phyloP scores from a whole-genome alignment of 2,329 filamentous ascomycete species.

The Stagonosporopsis cucurbitacearum region DNA sequence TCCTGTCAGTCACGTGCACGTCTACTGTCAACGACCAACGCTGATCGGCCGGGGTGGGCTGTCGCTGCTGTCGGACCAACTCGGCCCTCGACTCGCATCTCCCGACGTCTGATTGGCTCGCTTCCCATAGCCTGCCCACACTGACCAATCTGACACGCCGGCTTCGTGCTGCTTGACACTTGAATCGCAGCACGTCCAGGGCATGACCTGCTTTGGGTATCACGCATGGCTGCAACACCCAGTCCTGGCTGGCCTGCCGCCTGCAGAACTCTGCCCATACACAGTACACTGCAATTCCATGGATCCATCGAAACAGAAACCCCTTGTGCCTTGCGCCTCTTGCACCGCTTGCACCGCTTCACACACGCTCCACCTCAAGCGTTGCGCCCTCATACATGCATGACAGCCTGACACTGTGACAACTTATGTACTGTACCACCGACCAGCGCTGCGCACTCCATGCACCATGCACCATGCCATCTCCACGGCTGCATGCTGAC shows the following conservation, averaged over 20 bases:
- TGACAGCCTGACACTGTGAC: slow-evolving; percentile 12
- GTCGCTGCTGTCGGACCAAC: slow-evolving; percentile 1
- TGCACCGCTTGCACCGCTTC: not conserved
- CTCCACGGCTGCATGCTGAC: too few relatives aligned
- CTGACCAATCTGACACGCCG: not conserved
- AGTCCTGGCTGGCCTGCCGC: not conserved
- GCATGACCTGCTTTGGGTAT: not conserved
- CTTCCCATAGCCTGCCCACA: not conserved
- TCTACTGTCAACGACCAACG: too few relatives aligned
- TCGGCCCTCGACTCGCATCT: not conserved
- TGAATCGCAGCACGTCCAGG: too few relatives aligned
- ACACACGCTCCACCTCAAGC: not conserved
- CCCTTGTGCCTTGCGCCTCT: not conserved
- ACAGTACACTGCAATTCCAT: not conserved
- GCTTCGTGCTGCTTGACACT: not conserved
- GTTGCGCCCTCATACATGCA: slow-evolving; percentile 1
- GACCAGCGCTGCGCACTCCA: too few relatives aligned
- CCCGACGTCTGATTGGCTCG: not conserved
- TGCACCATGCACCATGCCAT: too few relatives aligned
- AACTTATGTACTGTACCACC: too few relatives aligned
- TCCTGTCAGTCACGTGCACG: too few relatives aligned
- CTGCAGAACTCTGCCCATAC: too few relatives aligned
- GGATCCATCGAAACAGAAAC: slow-evolving; percentile 6
- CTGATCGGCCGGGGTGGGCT: slow-evolving; percentile 5
- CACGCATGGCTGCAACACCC: not conserved